Evolutionary conservation across 768 basidiomycete genomes (phyloP).

Genomic region (Collybia nuda): DNA sequence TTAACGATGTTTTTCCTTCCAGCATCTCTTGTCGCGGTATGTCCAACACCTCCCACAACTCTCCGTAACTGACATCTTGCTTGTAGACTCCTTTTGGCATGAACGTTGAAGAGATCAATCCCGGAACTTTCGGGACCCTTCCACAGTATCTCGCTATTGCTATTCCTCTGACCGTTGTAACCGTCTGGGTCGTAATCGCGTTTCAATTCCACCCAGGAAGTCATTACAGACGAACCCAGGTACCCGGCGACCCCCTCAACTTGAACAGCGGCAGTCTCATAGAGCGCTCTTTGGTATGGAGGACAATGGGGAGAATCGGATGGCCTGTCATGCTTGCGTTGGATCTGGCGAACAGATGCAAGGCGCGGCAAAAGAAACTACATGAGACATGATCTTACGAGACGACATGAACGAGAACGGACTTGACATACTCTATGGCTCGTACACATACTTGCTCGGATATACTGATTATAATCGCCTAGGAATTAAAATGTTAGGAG

Average conservation of each 20-base stretch:
- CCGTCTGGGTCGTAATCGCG: slow-evolving; percentile 46
- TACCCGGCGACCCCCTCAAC: background rate
- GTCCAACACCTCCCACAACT: slow-evolving; percentile 8
- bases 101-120: slow-evolving; percentile 49
- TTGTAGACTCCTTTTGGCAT: slow-evolving; percentile 52
- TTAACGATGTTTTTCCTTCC: slow-evolving; percentile 65
- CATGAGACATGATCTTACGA: no score
- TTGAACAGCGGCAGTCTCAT: background rate
- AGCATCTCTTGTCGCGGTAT: slow-evolving; percentile 46
- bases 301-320: slow-evolving; percentile 10
- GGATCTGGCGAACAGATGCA: slow-evolving; percentile 1
- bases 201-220: slow-evolving; percentile 32
- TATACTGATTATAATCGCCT: no score
- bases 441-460: no score
- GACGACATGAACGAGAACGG: no score
- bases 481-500: no score
- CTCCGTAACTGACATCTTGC: background rate
- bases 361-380: background rate
- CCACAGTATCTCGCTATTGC: slow-evolving; percentile 36
- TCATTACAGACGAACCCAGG: no score
- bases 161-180: slow-evolving; percentile 41
- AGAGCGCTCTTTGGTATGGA: slow-evolving; percentile 7
- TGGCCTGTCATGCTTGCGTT: slow-evolving; percentile 13
- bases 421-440: no score
- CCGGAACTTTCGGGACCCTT: slow-evolving; percentile 25